phyloP scores from a whole-genome alignment of 495 filamentous ascomycete genomes.

The Trichoderma gamsii region DNA sequence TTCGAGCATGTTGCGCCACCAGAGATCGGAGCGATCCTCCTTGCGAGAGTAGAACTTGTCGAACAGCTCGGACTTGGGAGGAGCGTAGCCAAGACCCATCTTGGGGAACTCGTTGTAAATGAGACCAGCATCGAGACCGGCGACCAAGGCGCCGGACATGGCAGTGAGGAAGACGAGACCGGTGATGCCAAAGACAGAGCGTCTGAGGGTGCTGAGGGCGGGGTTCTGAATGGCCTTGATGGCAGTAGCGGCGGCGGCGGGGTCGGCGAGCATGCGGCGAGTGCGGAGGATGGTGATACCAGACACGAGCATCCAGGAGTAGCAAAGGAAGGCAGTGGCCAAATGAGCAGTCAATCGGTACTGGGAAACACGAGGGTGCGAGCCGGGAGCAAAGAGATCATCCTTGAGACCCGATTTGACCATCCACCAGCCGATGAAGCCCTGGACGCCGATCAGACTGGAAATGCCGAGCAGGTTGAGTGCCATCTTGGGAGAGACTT shows the following conservation, averaged over 20 bases:
- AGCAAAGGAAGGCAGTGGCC: conserved; percentile 82
- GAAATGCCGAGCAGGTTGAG: conserved; percentile 73
- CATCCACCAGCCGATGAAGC: conserved; percentile 98
- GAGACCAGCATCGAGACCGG: conserved; percentile 88
- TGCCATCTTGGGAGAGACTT: conserved; percentile 74
- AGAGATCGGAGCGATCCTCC: conserved; percentile 68
- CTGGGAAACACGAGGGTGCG: conserved; percentile 86
- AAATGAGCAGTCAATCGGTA: conserved; percentile 89
- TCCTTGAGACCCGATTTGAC: conserved; percentile 92
- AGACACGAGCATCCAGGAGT: conserved; percentile 89
- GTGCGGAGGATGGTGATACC: conserved; percentile 78
- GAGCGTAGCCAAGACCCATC: conserved; percentile 80
- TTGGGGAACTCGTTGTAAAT: conserved; percentile 98
- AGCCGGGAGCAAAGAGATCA: conserved; percentile 85
- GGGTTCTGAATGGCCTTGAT: conserved; percentile 58
- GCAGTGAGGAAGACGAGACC: conserved; percentile 79
- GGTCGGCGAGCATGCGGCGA: conserved; percentile 58
- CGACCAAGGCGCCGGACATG: conserved; percentile 89
- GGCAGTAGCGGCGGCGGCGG: conserved; percentile 47
- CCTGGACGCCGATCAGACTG: conserved; percentile 88
- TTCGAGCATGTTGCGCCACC: conserved; percentile 95
- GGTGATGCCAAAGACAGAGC: conserved; percentile 64
- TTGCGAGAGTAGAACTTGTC: conserved; percentile 77
- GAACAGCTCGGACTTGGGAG: conserved; percentile 76
- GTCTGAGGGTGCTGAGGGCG: conserved; percentile 62